Percentiles rank a stretch among this genome's conserved stretches.
phyloP scores from a whole-genome alignment of 805 yeast genomes.

The Yarrowia osloensis region DNA sequence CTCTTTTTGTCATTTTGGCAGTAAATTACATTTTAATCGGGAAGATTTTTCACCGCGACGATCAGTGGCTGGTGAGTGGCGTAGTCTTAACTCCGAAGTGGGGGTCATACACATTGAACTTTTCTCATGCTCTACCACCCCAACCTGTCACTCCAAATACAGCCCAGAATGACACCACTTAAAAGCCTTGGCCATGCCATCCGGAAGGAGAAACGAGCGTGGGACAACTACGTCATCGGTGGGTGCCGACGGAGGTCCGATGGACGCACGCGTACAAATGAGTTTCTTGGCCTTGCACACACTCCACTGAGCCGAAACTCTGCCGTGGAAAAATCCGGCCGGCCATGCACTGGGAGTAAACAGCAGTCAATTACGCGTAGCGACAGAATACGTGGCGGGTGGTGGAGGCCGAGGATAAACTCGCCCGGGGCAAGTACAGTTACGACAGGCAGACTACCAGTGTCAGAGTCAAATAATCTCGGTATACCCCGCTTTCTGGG shows the following conservation, averaged over 20 bases:
- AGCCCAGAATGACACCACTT: not conserved
- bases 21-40: not conserved
- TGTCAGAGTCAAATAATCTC: constrained; percentile 7
- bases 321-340: not conserved
- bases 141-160: no score
- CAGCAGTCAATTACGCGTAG: no score
- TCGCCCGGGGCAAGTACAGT: constrained; percentile 26
- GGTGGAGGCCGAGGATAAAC: no score
- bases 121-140: no score
- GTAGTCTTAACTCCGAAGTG: constrained; percentile 9
- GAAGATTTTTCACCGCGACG: not conserved
- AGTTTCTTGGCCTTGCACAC: constrained; percentile 8
- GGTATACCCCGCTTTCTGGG: not conserved
- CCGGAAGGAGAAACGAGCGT: not conserved
- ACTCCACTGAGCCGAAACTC: constrained; percentile 17
- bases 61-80: constrained; percentile 15
- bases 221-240: not conserved
- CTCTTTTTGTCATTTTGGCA: not conserved
- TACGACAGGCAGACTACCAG: not conserved
- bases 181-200: no score
- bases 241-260: constrained; percentile 13
- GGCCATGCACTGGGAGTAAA: not conserved
- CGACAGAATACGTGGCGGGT: no score
- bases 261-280: constrained; percentile 1
- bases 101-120: no score